Evolutionary conservation across 306 rosid species (phyloP).

Genomic region (Datisca glomerata): DNA sequence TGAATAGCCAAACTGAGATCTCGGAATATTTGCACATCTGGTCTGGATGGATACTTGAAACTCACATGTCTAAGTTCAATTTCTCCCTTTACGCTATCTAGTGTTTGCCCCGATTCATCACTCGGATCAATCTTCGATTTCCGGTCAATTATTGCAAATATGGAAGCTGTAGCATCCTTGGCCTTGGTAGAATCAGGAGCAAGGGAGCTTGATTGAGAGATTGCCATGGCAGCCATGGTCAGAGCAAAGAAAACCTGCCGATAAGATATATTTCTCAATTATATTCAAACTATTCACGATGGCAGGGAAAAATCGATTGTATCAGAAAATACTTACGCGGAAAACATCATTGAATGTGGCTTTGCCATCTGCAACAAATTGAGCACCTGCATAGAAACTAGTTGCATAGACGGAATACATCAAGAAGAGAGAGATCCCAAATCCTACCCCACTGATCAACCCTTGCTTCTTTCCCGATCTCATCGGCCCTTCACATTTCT

Average conservation of each 20-base stretch:
- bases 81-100: slow-evolving; percentile 48
- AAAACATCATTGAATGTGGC: slow-evolving; percentile 36
- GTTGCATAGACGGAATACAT: slow-evolving; percentile 33
- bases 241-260: slow-evolving; percentile 59
- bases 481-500: slow-evolving; percentile 58
- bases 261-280: neutral
- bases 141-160: slow-evolving; percentile 54
- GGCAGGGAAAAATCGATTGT: neutral
- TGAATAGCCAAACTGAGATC: slow-evolving; percentile 52
- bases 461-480: slow-evolving; percentile 46
- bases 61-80: slow-evolving; percentile 41
- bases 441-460: slow-evolving; percentile 43
- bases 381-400: slow-evolving; percentile 54
- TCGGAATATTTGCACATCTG: slow-evolving; percentile 38
- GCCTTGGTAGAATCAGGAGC: slow-evolving; percentile 46
- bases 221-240: slow-evolving; percentile 36
- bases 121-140: slow-evolving; percentile 47
- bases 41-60: slow-evolving; percentile 65
- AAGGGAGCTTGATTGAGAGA: slow-evolving; percentile 42
- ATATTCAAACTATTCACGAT: neutral
- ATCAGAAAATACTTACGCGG: slow-evolving; percentile 26
- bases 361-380: slow-evolving; percentile 39
- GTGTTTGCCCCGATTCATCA: slow-evolving; percentile 29
- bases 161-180: slow-evolving; percentile 43
- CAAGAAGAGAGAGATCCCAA: slow-evolving; percentile 38